Evolutionary conservation across 306 rosid genomes (phyloP).

Genomic region (Gastrolobium bilobum): DNA sequence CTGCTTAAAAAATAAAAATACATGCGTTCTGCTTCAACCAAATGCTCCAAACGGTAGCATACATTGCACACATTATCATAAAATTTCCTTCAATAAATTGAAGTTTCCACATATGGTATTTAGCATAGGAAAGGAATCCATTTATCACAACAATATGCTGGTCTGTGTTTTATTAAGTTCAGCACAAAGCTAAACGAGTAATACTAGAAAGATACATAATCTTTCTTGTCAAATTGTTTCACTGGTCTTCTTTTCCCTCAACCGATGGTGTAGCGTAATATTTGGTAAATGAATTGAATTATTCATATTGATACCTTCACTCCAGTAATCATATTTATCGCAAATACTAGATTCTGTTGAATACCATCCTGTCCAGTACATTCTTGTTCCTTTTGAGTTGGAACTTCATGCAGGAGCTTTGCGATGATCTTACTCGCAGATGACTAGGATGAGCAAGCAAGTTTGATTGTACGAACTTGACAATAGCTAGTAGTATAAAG

Average conservation of each 20-base stretch:
- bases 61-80: too few relatives aligned
- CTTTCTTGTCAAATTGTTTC: neutral
- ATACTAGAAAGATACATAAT: neutral
- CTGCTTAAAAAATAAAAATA: too few relatives aligned
- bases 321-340: neutral
- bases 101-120: too few relatives aligned
- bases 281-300: neutral
- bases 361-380: constrained; percentile 1
- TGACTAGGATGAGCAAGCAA: constrained; percentile 29
- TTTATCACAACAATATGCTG: too few relatives aligned
- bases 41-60: too few relatives aligned
- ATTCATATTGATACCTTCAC: neutral
- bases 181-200: neutral
- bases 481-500: constrained; percentile 27
- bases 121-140: too few relatives aligned
- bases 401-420: constrained; percentile 1
- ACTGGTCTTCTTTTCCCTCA: neutral
- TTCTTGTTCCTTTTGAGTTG: neutral
- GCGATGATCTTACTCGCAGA: constrained; percentile 14
- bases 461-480: constrained; percentile 20
- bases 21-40: too few relatives aligned
- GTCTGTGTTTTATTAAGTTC: too few relatives aligned
- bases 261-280: neutral
- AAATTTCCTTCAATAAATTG: too few relatives aligned
- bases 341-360: neutral